Evolutionary conservation across 2,329 filamentous ascomycete genomes (phyloP).

Genomic region (Exophiala aquamarina): DNA sequence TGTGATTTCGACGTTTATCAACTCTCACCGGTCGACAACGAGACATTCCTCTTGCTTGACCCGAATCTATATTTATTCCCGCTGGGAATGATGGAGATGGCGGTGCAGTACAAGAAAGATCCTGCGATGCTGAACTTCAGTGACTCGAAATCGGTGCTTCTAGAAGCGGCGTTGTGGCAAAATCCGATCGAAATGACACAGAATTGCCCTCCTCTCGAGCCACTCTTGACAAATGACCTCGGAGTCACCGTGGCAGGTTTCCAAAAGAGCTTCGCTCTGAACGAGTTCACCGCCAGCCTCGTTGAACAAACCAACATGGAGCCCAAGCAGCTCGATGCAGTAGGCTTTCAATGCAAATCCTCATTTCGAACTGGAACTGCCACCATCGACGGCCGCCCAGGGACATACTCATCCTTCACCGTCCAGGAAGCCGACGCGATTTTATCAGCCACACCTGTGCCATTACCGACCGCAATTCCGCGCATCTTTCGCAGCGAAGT

Average conservation of each 20-base stretch:
- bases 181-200: conserved; percentile 1
- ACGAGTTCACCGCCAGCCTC: neutral
- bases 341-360: conserved; percentile 1
- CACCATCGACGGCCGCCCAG: conserved; percentile 2
- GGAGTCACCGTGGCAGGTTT: neutral
- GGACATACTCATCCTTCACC: neutral
- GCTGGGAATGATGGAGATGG: conserved; percentile 6
- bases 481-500: conserved; percentile 2
- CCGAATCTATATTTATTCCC: neutral
- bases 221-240: neutral
- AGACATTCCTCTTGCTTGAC: neutral
- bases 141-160: neutral
- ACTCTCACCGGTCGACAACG: neutral
- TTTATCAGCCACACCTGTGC: conserved; percentile 2
- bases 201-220: neutral
- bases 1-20: conserved; percentile 8
- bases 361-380: neutral
- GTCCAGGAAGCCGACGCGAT: neutral
- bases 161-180: conserved; percentile 5
- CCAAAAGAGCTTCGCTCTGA: conserved; percentile 1
- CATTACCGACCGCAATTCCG: conserved; percentile 2
- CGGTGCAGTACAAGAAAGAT: neutral
- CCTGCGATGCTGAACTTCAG: neutral
- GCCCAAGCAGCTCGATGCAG: conserved; percentile 2
- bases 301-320: neutral